These are phyloP conservation scores for Aureobasidium sp. DNA, from an alignment of 2,329 filamentous ascomycete genomes.

Conservation along the genomic window DNA sequence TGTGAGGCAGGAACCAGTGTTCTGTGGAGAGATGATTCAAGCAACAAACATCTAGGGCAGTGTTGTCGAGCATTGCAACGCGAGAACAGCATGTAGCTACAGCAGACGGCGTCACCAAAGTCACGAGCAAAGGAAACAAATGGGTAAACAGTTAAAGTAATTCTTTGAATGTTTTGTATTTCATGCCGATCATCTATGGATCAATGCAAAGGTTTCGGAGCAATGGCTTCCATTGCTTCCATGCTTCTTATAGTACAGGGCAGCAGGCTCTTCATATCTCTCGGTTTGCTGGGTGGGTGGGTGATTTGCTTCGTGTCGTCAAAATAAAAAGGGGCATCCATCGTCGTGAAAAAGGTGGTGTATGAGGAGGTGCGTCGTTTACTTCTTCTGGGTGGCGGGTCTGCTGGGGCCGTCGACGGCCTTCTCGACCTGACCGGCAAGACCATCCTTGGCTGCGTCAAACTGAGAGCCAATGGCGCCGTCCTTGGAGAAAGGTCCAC, in stretches of 20 bases:
- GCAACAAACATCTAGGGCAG: no score
- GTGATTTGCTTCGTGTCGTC: conserved; percentile 6
- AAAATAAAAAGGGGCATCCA: not conserved
- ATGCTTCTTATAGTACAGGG: not conserved
- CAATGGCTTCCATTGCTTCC: not conserved
- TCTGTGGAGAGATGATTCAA: no score
- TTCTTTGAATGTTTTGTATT: not conserved
- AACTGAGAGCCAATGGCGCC: conserved; percentile 49
- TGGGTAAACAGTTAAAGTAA: no score
- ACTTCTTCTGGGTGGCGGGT: conserved; percentile 20
- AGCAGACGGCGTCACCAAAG: no score
- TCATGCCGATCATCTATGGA: not conserved
- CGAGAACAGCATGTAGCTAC: no score
- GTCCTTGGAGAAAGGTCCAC: conserved; percentile 43
- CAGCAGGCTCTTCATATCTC: not conserved
- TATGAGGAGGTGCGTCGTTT: conserved; percentile 13
- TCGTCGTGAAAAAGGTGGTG: not conserved
- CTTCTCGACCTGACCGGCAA: conserved; percentile 47
- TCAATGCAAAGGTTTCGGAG: not conserved
- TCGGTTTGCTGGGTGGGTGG: no score
- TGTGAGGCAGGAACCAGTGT: no score
- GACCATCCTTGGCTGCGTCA: conserved; percentile 41
- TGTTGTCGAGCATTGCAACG: no score
- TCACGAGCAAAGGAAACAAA: no score
- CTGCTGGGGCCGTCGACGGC: conserved; percentile 34